Evolutionary conservation across 352 stramenopile species (phyloP).

Genomic region (Globisporangium irregulare): DNA sequence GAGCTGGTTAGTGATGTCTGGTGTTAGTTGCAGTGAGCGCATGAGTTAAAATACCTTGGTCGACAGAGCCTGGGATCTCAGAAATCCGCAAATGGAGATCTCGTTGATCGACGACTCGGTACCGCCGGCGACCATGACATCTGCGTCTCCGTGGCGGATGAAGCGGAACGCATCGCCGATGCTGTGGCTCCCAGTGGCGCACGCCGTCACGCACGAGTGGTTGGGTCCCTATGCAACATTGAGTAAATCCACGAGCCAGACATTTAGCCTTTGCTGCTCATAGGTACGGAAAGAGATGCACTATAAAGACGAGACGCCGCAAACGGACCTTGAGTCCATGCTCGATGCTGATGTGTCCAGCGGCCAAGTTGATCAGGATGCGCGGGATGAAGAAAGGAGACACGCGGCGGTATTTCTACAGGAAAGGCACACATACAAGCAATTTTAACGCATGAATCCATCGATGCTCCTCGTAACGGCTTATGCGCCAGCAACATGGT

Average conservation of each 20-base stretch:
- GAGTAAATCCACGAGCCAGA: not conserved
- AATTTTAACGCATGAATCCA: not conserved
- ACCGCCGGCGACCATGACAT: slow-evolving; percentile 96
- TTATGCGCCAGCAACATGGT: no score
- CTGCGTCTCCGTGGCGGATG: slow-evolving; percentile 85
- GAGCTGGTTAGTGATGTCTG: not conserved
- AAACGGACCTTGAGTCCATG: slow-evolving; percentile 78
- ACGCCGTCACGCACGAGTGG: slow-evolving; percentile 96
- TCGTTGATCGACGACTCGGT: slow-evolving; percentile 94
- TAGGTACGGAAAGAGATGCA: not conserved
- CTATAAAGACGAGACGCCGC: not conserved
- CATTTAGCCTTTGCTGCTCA: not conserved
- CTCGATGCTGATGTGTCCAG: slow-evolving; percentile 90
- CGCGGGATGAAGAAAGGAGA: slow-evolving; percentile 94
- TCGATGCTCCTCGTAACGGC: not conserved
- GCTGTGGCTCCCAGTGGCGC: slow-evolving; percentile 94
- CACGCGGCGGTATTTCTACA: slow-evolving; percentile 84
- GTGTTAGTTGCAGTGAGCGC: not conserved
- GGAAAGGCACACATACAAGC: not conserved
- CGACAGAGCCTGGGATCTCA: slow-evolving; percentile 93
- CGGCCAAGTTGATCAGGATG: slow-evolving; percentile 92
- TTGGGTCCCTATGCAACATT: slow-evolving; percentile 86
- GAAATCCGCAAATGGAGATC: slow-evolving; percentile 94
- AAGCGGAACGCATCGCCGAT: slow-evolving; percentile 95
- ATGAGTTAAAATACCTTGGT: slow-evolving; percentile 55